A percentile compares a stretch with the other conserved stretches of the same genome.
Evolutionary conservation across 371 early-diverging fungal genomes (phyloP).

Genomic region (Actinomucor elegans): DNA sequence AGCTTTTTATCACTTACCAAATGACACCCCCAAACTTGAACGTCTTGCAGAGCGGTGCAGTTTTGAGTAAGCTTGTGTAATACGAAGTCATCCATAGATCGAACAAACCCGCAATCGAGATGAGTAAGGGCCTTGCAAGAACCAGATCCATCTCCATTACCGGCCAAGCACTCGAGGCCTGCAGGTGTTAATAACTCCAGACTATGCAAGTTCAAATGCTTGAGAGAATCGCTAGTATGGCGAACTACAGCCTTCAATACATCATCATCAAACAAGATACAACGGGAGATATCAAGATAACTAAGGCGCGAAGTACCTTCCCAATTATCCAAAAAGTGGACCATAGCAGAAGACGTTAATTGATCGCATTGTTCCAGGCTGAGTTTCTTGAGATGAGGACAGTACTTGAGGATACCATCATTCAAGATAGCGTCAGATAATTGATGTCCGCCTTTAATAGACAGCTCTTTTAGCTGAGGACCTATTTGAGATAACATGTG

Average conservation of each 20-base stretch:
- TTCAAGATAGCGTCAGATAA: conserved; percentile 53
- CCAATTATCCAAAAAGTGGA: conserved; percentile 56
- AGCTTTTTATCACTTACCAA: too few species aligned
- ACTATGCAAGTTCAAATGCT: conserved; percentile 66
- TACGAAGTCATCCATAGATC: conserved; percentile 71
- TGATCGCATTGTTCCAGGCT: conserved; percentile 54
- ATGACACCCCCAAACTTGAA: conserved; percentile 76
- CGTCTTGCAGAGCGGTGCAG: conserved; percentile 43
- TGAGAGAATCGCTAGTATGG: conserved; percentile 60
- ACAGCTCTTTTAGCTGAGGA: conserved; percentile 48
- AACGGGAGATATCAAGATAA: conserved; percentile 54
- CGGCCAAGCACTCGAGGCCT: conserved; percentile 53
- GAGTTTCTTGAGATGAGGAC: conserved; percentile 53
- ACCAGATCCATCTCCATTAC: conserved; percentile 8
- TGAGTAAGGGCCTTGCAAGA: conserved; percentile 44
- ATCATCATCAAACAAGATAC: conserved; percentile 56
- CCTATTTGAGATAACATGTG: conserved; percentile 10
- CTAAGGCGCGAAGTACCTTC: conserved; percentile 40
- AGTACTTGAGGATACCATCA: conserved; percentile 56
- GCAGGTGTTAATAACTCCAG: conserved; percentile 64
- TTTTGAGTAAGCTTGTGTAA: conserved; percentile 50
- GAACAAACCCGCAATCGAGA: conserved; percentile 73
- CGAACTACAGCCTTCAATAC: conserved; percentile 57
- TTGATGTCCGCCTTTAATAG: conserved; percentile 54
- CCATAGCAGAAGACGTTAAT: conserved; percentile 62